These are phyloP conservation scores for Darksidea phi DNA, from an alignment of 495 filamentous ascomycete genomes.

Conservation along the genomic window DNA sequence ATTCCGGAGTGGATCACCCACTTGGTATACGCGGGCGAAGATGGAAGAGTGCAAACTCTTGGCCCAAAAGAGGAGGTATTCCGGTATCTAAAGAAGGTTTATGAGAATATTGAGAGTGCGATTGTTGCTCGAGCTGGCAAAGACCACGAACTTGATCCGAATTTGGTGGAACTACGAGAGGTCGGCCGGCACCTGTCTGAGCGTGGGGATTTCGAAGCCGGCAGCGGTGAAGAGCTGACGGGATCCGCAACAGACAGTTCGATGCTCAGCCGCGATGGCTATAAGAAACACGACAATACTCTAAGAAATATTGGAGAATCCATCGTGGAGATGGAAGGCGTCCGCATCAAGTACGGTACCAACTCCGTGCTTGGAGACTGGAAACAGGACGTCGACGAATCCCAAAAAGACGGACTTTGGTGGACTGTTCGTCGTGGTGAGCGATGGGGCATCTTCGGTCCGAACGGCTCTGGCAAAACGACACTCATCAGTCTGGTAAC, in stretches of 20 bases:
- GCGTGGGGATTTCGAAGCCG: slow-evolving; percentile 46
- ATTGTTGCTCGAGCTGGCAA: neutral
- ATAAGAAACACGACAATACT: slow-evolving; percentile 27
- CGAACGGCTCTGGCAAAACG: slow-evolving; percentile 89
- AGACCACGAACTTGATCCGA: slow-evolving; percentile 49
- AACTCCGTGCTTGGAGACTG: slow-evolving; percentile 77
- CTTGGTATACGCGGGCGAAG: slow-evolving; percentile 63
- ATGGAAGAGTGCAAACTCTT: slow-evolving; percentile 56
- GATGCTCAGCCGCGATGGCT: slow-evolving; percentile 41
- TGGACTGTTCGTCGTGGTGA: slow-evolving; percentile 83
- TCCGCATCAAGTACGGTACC: slow-evolving; percentile 73
- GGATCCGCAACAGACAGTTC: slow-evolving; percentile 10
- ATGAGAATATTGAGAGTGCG: slow-evolving; percentile 32
- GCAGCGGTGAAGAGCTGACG: neutral
- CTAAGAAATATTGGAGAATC: slow-evolving; percentile 52
- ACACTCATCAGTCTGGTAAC: slow-evolving; percentile 89
- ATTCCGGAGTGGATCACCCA: slow-evolving; percentile 90
- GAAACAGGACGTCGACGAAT: slow-evolving; percentile 56
- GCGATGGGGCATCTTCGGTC: slow-evolving; percentile 86
- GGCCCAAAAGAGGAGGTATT: slow-evolving; percentile 58
- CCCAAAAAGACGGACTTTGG: slow-evolving; percentile 59
- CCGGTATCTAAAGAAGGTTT: slow-evolving; percentile 47
- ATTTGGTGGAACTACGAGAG: slow-evolving; percentile 53
- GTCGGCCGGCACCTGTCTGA: slow-evolving; percentile 51
- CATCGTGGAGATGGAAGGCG: slow-evolving; percentile 81